Evolutionary conservation across 2,329 filamentous ascomycete species (phyloP), one percentile per base, ranked within the genome.

Genomic region (Botrytis hyacinthi): DNA sequence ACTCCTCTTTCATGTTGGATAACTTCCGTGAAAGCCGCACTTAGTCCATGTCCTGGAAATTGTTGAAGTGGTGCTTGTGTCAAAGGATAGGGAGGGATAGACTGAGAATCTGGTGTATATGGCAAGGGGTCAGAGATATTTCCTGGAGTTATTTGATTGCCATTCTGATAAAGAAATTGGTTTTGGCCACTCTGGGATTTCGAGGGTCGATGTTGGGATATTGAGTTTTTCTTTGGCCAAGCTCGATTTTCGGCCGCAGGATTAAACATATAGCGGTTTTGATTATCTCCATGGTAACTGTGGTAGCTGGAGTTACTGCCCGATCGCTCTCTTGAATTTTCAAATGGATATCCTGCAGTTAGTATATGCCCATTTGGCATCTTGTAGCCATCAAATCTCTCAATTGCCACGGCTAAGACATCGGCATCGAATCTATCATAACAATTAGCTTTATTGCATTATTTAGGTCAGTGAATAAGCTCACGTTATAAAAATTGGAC

Each of bases 401-500:
- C 14, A 65, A 75, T 65, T 8, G 65, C 57, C 40, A 26, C 29
- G 26, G 63, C 60, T 22, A 65, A 42, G 26, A 71, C 60, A 42
- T 71, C 72, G 6, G 14, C 32, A 37, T 63, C 72, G n/a, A 73
- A 72, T 37, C 70, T 74, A 37, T 14, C 20, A 40, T 57, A 12
- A 60, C 35, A 22, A 44, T 68, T 59, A 70, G 54, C 10, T 16
- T 32, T 29, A 16, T 29, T 4, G 26, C 14, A 35, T 68, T 48
- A 32, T 32, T 35, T n/a, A 20, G 8, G 12, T 12, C 10, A 42
- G 7, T n/a, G 20, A 44, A 69, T 44, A 42, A 37, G 76, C 78
- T 75, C 71, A 79, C 78, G 74, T 73, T 42, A 78, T 70, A 66
- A 79, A 79, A 14, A 75, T 74, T 44, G 74, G 35, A 9, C 54